These are phyloP conservation scores for Voacanga thouarsii DNA, from an alignment of 257 asterid genomes.

Conservation along the genomic window DNA sequence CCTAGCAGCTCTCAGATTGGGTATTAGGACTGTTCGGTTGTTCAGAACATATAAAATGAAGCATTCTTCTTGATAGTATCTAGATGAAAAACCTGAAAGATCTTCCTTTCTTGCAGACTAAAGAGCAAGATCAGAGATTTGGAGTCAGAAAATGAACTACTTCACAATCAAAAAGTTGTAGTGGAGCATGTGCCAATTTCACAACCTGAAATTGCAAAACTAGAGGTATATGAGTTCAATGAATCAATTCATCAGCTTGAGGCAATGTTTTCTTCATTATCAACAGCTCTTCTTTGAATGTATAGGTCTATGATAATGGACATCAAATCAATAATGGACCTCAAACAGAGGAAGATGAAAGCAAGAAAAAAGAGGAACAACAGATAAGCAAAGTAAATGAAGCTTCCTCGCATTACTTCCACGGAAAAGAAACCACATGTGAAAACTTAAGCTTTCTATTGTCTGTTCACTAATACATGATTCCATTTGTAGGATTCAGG, in stretches of 20 bases:
- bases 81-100: constrained; percentile 18
- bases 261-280: background rate
- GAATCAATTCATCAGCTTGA: background rate
- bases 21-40: background rate
- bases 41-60: background rate
- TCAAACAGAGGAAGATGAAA: constrained; percentile 38
- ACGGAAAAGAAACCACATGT: constrained; percentile 4
- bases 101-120: constrained; percentile 43
- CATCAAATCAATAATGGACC: constrained; percentile 35
- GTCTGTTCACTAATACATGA: constrained; percentile 14
- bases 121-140: constrained; percentile 58
- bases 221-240: constrained; percentile 40
- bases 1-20: background rate
- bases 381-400: constrained; percentile 41
- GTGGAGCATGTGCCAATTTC: constrained; percentile 47
- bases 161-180: constrained; percentile 48
- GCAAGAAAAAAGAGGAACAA: constrained; percentile 38
- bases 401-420: constrained; percentile 24
- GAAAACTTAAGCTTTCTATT: background rate
- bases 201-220: constrained; percentile 30
- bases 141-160: constrained; percentile 70
- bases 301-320: constrained; percentile 51
- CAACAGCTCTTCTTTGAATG: constrained; percentile 11
- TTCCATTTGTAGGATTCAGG: constrained; percentile 49
- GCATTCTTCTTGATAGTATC: background rate